Percentiles rank a stretch among this genome's conserved stretches.
Conservation (phyloP, 129 eudicot species). For the Artemisia argyi region DNA sequence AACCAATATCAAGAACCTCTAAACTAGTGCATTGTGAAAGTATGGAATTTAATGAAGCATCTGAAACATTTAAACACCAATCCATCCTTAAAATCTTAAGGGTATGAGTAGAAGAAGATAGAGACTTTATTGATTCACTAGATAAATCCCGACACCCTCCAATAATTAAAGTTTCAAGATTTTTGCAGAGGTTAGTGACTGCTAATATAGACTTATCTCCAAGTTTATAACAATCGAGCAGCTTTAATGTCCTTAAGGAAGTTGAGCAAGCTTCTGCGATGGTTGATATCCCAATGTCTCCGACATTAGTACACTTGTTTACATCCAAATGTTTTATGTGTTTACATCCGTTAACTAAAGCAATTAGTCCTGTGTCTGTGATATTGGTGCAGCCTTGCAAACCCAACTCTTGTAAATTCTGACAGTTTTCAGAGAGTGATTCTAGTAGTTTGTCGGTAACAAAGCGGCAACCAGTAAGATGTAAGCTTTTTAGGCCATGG, state of each 20-base stretch:
- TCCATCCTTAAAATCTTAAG: constrained; percentile 79
- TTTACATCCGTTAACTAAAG: constrained; percentile 70
- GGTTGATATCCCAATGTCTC: constrained; percentile 65
- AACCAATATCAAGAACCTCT: constrained; percentile 82
- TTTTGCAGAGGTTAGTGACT: constrained; percentile 61
- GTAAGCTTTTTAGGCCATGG: constrained; percentile 62
- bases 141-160: constrained; percentile 87
- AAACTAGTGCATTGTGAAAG: constrained; percentile 59
- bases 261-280: constrained; percentile 67
- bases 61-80: constrained; percentile 88
- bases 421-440: constrained; percentile 75
- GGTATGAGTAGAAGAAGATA: constrained; percentile 49
- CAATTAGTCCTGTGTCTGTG: constrained; percentile 72
- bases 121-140: constrained; percentile 53
- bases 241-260: constrained; percentile 64
- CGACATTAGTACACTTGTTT: constrained; percentile 84
- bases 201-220: constrained; percentile 65
- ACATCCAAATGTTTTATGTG: constrained; percentile 61
- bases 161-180: constrained; percentile 73
- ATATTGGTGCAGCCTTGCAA: constrained; percentile 79
- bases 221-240: constrained; percentile 81
- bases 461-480: constrained; percentile 80
- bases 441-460: constrained; percentile 58
- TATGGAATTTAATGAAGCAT: constrained; percentile 58
- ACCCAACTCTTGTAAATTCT: constrained; percentile 57